Evolutionary conservation across 345 rosid species (phyloP).

Genomic region (Pistacia integerrima): DNA sequence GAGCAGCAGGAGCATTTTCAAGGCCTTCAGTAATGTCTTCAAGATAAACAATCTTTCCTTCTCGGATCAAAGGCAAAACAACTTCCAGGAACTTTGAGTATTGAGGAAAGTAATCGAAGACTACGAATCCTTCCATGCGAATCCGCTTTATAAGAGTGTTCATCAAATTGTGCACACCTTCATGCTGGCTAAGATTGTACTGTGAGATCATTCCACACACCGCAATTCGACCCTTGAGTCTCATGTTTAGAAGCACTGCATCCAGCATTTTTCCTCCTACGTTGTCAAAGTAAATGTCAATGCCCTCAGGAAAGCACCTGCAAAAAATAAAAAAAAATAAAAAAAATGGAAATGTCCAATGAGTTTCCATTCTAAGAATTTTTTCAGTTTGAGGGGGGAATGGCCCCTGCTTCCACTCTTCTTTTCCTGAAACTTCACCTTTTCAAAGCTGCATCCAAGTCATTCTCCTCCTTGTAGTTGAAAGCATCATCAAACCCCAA

Average conservation of each 20-base stretch:
- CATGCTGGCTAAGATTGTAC: conserved; percentile 24
- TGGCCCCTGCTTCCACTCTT: neutral
- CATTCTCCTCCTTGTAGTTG: conserved; percentile 59
- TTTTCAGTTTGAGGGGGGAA: neutral
- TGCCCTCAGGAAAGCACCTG: conserved; percentile 40
- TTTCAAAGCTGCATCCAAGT: conserved; percentile 47
- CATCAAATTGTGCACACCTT: conserved; percentile 5
- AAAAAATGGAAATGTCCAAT: too few species aligned
- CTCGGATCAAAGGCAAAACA: conserved; percentile 39
- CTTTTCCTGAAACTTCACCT: conserved; percentile 23
- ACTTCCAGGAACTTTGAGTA: conserved; percentile 46
- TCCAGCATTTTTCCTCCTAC: conserved; percentile 43
- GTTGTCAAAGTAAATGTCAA: conserved; percentile 36
- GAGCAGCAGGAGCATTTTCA: conserved; percentile 53
- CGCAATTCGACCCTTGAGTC: conserved; percentile 25
- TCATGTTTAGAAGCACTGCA: conserved; percentile 37
- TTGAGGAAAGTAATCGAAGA: conserved; percentile 43
- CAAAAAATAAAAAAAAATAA: too few species aligned
- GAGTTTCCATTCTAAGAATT: too few species aligned
- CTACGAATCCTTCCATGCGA: conserved; percentile 38
- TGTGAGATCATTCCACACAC: conserved; percentile 40
- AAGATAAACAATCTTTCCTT: conserved; percentile 32
- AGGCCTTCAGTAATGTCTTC: neutral
- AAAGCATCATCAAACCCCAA: conserved; percentile 71
- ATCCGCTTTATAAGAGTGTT: conserved; percentile 20